Conservation (phyloP, 768 basidiomycete species). For the Coprinopsis cinerea region DNA sequence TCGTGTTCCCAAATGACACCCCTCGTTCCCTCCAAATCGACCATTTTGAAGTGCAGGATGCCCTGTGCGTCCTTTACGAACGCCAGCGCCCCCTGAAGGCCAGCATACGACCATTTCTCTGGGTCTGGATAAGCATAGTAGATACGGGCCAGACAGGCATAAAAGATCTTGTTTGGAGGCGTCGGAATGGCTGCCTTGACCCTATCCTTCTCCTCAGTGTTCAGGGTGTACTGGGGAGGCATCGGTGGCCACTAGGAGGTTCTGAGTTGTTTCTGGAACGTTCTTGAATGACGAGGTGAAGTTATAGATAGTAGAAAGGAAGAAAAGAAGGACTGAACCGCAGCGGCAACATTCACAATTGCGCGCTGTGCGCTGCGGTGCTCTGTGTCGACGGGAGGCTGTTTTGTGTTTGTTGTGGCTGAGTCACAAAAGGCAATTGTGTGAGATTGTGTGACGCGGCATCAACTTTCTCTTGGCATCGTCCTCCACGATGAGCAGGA, state of each 20-base stretch:
- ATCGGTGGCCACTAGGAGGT: conserved; percentile 39
- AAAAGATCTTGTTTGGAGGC: conserved; percentile 66
- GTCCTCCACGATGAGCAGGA: no score
- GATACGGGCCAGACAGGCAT: conserved; percentile 78
- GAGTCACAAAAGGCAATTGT: no score
- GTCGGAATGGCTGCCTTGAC: conserved; percentile 59
- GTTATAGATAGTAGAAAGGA: no score
- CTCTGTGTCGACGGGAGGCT: no score
- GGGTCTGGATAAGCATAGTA: conserved; percentile 85
- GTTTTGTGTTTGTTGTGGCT: no score
- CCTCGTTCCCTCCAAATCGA: conserved; percentile 79
- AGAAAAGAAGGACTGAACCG: no score
- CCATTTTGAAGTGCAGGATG: conserved; percentile 63
- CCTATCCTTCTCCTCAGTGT: conserved; percentile 69
- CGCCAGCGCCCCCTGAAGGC: conserved; percentile 80
- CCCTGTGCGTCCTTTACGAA: conserved; percentile 61
- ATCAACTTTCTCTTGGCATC: no score
- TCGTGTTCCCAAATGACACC: conserved; percentile 94
- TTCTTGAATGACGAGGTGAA: no score
- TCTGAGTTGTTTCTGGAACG: no score
- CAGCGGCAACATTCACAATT: no score
- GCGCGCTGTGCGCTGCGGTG: no score
- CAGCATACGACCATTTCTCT: conserved; percentile 78
- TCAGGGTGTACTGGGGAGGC: conserved; percentile 69
- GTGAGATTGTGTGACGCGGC: no score